A percentile compares a stretch with the other conserved stretches of the same genome.
These are phyloP conservation scores for Leucocoprinus leucothites DNA, from an alignment of 768 basidiomycete genomes.

Conservation along the genomic window DNA sequence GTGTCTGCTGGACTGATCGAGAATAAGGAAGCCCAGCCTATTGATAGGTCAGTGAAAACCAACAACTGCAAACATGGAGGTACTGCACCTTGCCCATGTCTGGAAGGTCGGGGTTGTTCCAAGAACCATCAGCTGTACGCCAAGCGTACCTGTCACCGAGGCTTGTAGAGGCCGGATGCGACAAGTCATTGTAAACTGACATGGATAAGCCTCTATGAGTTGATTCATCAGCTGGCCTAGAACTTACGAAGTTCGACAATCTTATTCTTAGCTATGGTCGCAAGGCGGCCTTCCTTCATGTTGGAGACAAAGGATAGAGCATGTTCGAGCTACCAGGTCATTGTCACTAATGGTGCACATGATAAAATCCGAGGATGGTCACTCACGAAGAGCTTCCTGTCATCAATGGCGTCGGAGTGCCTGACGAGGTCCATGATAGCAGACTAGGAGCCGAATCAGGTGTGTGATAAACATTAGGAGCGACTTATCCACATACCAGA, in stretches of 20 bases:
- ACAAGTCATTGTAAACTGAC: conserved; percentile 77
- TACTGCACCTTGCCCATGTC: conserved; percentile 58
- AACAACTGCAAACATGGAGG: not conserved
- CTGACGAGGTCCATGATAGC: conserved; percentile 58
- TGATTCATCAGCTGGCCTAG: not conserved
- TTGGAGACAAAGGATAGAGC: conserved; percentile 59
- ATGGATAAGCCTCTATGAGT: not conserved
- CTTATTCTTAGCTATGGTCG: conserved; percentile 38
- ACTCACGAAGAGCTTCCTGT: conserved; percentile 72
- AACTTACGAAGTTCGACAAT: conserved; percentile 56
- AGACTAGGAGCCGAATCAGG: conserved; percentile 32
- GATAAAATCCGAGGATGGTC: not conserved
- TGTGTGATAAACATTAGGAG: not conserved
- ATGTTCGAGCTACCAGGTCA: conserved; percentile 61
- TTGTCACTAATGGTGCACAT: not conserved
- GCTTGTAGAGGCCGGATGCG: conserved; percentile 73
- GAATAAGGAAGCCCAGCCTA: conserved; percentile 73
- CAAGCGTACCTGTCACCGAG: conserved; percentile 61
- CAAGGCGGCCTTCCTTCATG: conserved; percentile 44
- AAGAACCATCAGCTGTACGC: conserved; percentile 73
- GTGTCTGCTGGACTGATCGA: conserved; percentile 73
- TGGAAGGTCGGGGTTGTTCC: conserved; percentile 70
- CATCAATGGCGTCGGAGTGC: conserved; percentile 65
- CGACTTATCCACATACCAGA: conserved; percentile 31
- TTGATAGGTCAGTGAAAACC: not conserved